Conservation (phyloP, 106 monocot species). For the Dendrobium chrysotoxum region DNA sequence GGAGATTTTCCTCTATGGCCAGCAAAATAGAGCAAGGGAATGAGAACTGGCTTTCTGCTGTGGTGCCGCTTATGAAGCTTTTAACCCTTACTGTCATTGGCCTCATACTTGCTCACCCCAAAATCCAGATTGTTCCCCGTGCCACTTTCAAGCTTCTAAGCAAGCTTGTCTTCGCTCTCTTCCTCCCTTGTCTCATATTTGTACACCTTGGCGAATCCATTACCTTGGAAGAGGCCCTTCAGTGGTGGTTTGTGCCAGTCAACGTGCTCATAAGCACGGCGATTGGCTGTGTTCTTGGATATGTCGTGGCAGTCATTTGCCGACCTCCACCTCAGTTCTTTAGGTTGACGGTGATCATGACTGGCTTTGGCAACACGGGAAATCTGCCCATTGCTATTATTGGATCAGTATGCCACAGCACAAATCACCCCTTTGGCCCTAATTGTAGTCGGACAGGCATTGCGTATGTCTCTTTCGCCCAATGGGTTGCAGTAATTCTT, state of each 20-base stretch:
- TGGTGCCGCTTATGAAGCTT: conserved; percentile 82
- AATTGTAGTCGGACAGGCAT: conserved; percentile 49
- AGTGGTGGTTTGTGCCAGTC: conserved; percentile 89
- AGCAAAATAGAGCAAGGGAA: neutral
- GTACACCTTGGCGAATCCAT: conserved; percentile 83
- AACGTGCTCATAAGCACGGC: conserved; percentile 77
- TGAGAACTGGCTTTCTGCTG: conserved; percentile 33
- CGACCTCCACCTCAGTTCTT: conserved; percentile 71
- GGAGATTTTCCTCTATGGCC: neutral
- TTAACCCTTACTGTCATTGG: conserved; percentile 71
- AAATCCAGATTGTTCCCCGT: conserved; percentile 51
- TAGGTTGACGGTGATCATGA: conserved; percentile 76
- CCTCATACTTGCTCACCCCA: conserved; percentile 67
- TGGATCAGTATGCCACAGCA: conserved; percentile 80
- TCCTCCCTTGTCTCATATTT: conserved; percentile 94
- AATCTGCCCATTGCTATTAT: conserved; percentile 85
- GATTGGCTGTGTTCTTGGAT: conserved; percentile 71
- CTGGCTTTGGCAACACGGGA: conserved; percentile 95
- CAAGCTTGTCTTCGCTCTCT: conserved; percentile 92
- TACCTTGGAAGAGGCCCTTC: conserved; percentile 33
- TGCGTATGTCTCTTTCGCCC: conserved; percentile 87
- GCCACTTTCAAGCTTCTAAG: conserved; percentile 88
- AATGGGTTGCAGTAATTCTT: conserved; percentile 95
- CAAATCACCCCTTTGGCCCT: conserved; percentile 66
- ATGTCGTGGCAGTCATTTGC: conserved; percentile 58